Evolutionary conservation across 805 yeast species (phyloP).

Genomic region (Nakazawaea wickerhamii): DNA sequence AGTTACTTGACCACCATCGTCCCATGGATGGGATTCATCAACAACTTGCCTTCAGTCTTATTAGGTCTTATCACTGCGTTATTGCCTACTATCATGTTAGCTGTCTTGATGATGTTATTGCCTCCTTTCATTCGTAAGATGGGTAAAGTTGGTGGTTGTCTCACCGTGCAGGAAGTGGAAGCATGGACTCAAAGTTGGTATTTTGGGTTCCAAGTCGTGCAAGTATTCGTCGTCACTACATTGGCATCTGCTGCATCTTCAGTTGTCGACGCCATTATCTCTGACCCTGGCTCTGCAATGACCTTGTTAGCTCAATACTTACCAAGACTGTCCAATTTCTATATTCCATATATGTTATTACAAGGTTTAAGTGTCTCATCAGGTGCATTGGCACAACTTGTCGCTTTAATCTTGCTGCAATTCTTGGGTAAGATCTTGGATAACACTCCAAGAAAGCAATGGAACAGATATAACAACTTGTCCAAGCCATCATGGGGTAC

Average conservation of each 20-base stretch:
- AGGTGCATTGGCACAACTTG: constrained; percentile 72
- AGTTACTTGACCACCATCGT: constrained; percentile 65
- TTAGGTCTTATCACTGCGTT: constrained; percentile 85
- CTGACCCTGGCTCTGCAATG: constrained; percentile 69
- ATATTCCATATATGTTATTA: constrained; percentile 73
- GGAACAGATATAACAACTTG: constrained; percentile 68
- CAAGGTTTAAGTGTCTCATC: constrained; percentile 78
- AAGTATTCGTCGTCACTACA: constrained; percentile 82
- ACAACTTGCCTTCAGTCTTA: constrained; percentile 62
- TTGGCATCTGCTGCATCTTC: constrained; percentile 81
- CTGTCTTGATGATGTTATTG: constrained; percentile 78
- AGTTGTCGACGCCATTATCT: constrained; percentile 62
- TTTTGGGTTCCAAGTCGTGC: constrained; percentile 86
- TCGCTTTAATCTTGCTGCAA: constrained; percentile 64
- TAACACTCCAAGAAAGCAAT: constrained; percentile 86
- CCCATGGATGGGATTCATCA: constrained; percentile 69
- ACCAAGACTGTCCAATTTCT: constrained; percentile 90
- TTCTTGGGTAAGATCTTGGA: constrained; percentile 69
- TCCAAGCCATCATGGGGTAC: constrained; percentile 77
- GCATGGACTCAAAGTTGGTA: constrained; percentile 82
- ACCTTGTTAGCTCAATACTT: constrained; percentile 64
- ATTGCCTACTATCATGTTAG: constrained; percentile 76
- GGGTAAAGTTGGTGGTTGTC: constrained; percentile 70
- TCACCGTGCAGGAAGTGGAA: constrained; percentile 70
- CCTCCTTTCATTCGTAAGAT: constrained; percentile 77